Conservation (phyloP, 2,329 filamentous ascomycete genomes). For the Fusarium neocosmosporiellum region DNA sequence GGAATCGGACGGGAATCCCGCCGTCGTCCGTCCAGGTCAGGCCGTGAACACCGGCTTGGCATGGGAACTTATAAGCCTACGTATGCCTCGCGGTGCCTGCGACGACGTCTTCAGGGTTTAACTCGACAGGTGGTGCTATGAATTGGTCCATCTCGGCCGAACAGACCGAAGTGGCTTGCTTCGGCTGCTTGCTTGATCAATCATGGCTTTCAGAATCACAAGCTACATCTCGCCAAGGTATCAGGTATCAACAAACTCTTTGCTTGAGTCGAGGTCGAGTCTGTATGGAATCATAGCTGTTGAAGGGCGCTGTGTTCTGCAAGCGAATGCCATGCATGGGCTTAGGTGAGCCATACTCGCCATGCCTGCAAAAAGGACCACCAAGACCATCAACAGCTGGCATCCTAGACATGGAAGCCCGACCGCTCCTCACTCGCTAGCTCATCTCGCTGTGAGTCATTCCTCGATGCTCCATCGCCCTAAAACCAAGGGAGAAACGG, state of each 20-base stretch:
- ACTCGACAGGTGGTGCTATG: background rate
- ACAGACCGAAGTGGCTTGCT: background rate
- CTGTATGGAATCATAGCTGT: background rate
- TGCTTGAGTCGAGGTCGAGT: background rate
- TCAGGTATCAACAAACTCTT: background rate
- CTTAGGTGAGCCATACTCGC: conserved; percentile 1
- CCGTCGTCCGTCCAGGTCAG: background rate
- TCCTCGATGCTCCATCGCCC: conserved; percentile 1
- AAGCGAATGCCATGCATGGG: background rate
- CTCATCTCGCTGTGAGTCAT: conserved; percentile 30
- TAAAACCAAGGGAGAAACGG: conserved; percentile 14
- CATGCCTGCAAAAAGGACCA: background rate
- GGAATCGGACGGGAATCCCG: conserved; percentile 6
- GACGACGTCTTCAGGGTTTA: background rate
- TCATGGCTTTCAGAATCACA: background rate
- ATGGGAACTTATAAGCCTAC: conserved; percentile 6
- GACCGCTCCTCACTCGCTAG: background rate
- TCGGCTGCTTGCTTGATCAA: background rate
- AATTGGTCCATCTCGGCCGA: background rate
- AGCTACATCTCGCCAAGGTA: background rate
- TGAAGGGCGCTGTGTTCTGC: background rate
- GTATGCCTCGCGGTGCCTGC: conserved; percentile 9
- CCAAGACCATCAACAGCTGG: background rate
- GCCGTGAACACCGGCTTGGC: conserved; percentile 6
- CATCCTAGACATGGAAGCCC: background rate